Evolutionary conservation across 306 rosid species (phyloP), one percentile per base, ranked within the genome.

Genomic region (Lithocarpus polystachyus): DNA sequence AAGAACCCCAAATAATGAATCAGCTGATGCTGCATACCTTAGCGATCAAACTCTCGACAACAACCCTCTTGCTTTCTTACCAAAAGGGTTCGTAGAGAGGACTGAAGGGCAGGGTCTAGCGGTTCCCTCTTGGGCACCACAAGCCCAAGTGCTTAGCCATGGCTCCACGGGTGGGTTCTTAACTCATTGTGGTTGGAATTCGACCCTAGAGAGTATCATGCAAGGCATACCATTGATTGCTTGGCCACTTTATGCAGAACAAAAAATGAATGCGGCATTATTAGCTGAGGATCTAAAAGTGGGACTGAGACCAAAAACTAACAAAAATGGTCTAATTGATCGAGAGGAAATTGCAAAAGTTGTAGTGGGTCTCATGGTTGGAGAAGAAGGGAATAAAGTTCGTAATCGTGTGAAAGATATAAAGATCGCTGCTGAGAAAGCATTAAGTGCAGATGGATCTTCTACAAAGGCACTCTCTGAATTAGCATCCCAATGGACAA

Each of bases 161-260:
- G 28, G 51, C 10, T 71, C 79, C 1, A n/a, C 56, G 3, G 79
- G 84, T 29, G 87, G 87, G 6, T 84, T 84, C 55, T 43, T 80
- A 7, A 79, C 76, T 20, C 84, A 84, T 1, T 79, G 87, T 52
- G 81, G 87, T 0, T 83, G 86, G 86, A 75, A 64, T 68, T 83
- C 84, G 1, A 83, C 71, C 11, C 51, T 83, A 5, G 84, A 83
- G 17, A 71, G 75, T 33, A 71, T 83, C 2, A 24, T 52, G 17
- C 69, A 71, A 17, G 83, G 83, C 15, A 29, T 75, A 60, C 83
- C 86, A 40, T 20, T 83, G 20, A 79, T 79, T 13, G 77, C 81
- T 0, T 83, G 86, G 83, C 83, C 83, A n/a, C 75, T 79, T 0
- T 83, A 53, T 33, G 77, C 83, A 26, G 83, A 83, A 43, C 83